Conservation (phyloP, 1,139 yeast genomes). For the Pichia sp. region DNA sequence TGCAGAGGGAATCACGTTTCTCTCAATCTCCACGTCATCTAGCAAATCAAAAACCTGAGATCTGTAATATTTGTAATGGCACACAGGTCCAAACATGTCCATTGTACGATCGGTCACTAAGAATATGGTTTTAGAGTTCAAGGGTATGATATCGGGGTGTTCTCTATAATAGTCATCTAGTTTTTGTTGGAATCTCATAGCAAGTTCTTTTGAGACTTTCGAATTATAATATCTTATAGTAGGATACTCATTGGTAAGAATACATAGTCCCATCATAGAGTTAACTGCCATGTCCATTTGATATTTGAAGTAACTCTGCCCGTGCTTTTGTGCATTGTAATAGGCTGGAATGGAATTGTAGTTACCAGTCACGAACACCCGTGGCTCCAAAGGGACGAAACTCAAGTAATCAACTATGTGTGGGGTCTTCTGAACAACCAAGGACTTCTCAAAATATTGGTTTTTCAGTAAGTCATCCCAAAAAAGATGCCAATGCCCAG, state of each 20-base stretch:
- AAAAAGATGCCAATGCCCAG: conserved; percentile 36
- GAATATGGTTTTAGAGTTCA: conserved; percentile 57
- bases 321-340: conserved; percentile 63
- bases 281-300: conserved; percentile 56
- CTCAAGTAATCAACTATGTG: conserved; percentile 21
- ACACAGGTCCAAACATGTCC: conserved; percentile 75
- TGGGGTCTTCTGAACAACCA: conserved; percentile 13
- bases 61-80: conserved; percentile 92
- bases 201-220: conserved; percentile 64
- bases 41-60: conserved; percentile 76
- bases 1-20: conserved; percentile 34
- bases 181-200: conserved; percentile 61
- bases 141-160: conserved; percentile 58
- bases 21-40: conserved; percentile 39
- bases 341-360: conserved; percentile 62
- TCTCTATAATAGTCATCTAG: conserved; percentile 70
- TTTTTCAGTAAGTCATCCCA: conserved; percentile 18
- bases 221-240: conserved; percentile 72
- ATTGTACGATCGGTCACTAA: conserved; percentile 75
- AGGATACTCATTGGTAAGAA: conserved; percentile 83
- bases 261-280: conserved; percentile 63
- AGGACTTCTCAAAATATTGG: conserved; percentile 14
- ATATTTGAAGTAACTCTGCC: conserved; percentile 52
- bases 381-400: conserved; percentile 23
- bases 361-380: conserved; percentile 24